phyloP scores from a whole-genome alignment of 495 filamentous ascomycete genomes.

The Opeltia flavorubescens region DNA sequence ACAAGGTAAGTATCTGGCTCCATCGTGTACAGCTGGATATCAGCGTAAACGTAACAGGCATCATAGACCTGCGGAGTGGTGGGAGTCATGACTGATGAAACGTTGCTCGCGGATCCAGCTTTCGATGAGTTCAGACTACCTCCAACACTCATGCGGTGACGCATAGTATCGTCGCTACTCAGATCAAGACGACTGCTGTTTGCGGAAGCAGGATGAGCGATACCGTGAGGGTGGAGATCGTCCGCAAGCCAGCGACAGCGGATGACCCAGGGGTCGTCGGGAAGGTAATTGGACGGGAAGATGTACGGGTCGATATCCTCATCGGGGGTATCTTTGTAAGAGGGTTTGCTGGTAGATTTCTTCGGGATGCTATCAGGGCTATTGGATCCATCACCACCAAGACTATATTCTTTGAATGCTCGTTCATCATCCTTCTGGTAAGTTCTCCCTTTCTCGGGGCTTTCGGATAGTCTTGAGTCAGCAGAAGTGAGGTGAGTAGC shows the following conservation, averaged over 20 bases:
- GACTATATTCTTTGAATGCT: no score
- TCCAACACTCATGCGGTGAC: conserved; percentile 31
- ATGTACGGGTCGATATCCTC: conserved; percentile 11
- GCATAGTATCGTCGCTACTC: conserved; percentile 23
- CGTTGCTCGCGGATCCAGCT: conserved; percentile 26
- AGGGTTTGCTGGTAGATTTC: no score
- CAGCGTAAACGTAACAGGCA: conserved; percentile 70
- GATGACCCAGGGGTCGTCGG: conserved; percentile 92
- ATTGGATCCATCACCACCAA: no score
- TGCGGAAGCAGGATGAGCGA: conserved; percentile 33
- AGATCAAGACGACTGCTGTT: conserved; percentile 46
- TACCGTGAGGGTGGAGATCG: conserved; percentile 44
- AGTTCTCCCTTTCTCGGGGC: conserved; percentile 12
- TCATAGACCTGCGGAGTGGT: conserved; percentile 18
- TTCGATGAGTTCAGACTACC: conserved; percentile 22
- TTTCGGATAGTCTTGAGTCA: conserved; percentile 13
- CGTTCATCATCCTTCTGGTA: not conserved
- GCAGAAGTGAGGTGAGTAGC: conserved; percentile 12
- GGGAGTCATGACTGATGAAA: conserved; percentile 13
- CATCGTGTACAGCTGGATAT: conserved; percentile 93
- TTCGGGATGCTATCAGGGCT: no score
- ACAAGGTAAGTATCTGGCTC: conserved; percentile 89
- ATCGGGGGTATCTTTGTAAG: conserved; percentile 8
- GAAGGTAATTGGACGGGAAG: conserved; percentile 53
- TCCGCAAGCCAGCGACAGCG: conserved; percentile 74